phyloP scores from a whole-genome alignment of 108 stramenopile species.

The Fistulifera pelliculosa region DNA sequence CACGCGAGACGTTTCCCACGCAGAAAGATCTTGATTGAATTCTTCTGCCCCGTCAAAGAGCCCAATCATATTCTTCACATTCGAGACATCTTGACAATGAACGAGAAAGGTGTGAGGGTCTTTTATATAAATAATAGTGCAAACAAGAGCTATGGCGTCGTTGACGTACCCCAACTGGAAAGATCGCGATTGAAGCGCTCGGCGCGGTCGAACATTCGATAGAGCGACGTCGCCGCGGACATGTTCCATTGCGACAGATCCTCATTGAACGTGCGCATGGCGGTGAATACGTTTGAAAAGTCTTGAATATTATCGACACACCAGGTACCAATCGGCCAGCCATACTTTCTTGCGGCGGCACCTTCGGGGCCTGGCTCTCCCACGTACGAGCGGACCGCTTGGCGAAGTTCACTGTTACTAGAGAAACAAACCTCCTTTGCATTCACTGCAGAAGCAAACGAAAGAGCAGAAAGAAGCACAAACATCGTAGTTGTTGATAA shows the following conservation, averaged over 20 bases:
- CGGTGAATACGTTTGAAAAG: constrained; percentile 18
- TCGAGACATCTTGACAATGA: not conserved
- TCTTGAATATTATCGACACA: not conserved
- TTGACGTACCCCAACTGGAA: constrained; percentile 12
- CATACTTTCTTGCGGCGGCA: constrained; percentile 12
- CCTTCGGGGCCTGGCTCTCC: not conserved
- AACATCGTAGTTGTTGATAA: too few relatives aligned
- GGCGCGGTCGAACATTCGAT: constrained; percentile 13
- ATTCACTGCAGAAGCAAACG: too few relatives aligned
- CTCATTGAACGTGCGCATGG: constrained; percentile 17
- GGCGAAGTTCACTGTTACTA: constrained; percentile 5
- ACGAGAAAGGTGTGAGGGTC: too few relatives aligned
- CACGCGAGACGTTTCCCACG: constrained; percentile 23
- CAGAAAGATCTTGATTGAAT: constrained; percentile 22
- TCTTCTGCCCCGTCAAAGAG: constrained; percentile 12
- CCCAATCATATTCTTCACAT: constrained; percentile 11
- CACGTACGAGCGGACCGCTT: constrained; percentile 14
- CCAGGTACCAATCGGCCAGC: constrained; percentile 26
- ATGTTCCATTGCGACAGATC: constrained; percentile 17
- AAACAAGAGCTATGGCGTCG: too few relatives aligned
- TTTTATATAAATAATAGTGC: too few relatives aligned
- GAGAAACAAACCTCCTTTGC: constrained; percentile 7
- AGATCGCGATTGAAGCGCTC: constrained; percentile 17
- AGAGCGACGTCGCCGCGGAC: constrained; percentile 9
- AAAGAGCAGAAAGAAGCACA: too few relatives aligned